Base-by-base conservation (phyloP, 2,329 filamentous ascomycete species). In the Colletotrichum higginsianum region DNA sequence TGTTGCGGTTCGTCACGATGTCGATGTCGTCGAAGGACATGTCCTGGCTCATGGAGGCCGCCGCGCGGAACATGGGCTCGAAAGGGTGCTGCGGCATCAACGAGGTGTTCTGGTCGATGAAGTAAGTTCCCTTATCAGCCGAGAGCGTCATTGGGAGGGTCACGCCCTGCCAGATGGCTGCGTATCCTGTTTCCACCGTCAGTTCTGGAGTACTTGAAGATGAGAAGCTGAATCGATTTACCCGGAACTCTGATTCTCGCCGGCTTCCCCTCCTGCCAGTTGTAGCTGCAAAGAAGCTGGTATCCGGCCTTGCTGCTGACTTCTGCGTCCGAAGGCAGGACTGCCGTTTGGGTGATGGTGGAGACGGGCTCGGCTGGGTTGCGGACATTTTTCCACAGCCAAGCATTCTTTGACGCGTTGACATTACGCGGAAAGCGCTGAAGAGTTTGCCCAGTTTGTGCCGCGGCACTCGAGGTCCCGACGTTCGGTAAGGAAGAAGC, bases 41-140 rank as follows among this genome's bases (percentile, higher is more conserved):
- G 1, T 21, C 23, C 0, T 76, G 76, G 8, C 74, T 76, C 76
- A 77, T 77, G 18, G 66, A 26, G 4, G 66, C 67, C 8, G 76
- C 70, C 53, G 79, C 79, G n/a, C 74, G 66, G 47, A 82, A 79
- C 15, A 79, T 61, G 4, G 76, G 73, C 44, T 79, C 75, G 62
- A 79, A 81, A 1, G 77, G 76, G 26, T 74, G 77, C 15, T 63
- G 21, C 1, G 76, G 75, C 12, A 64, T 12, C 15, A 46, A 57
- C 6, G 42, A 35, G 15, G 58, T 55, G 61, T 71, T 75, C 26
- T 73, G 73, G 50, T 79, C 75, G 16, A 69, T 61, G 42, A 42
- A 69, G 12, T 7, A 21, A 1, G 16, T 44, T n/a, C 47, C 61
- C 15, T 8, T 7, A 18, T 56, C 47, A 2, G 21, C 5, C 2